Evolutionary conservation across 768 basidiomycete species (phyloP), one percentile per base, ranked within the genome.

Genomic region (Boletus rex-veris): DNA sequence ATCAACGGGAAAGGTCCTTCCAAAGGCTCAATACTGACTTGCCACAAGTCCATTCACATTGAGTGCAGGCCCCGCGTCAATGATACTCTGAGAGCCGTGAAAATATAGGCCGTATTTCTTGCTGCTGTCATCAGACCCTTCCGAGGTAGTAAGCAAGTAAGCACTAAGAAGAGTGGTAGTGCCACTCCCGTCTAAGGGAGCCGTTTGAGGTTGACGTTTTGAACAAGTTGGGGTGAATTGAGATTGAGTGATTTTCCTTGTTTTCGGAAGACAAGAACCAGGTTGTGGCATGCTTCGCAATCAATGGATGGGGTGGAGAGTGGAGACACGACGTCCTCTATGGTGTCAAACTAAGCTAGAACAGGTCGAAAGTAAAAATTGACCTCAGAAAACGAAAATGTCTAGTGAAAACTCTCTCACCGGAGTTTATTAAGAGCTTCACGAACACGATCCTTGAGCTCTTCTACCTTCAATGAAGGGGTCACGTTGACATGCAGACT

Each of bases 1-100:
- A 21, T 66, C 65, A 6, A 58, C 53, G 1, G 67, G 59, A 26
- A 16, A 67, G 62, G 39, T 67, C 58, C n/a, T 53, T 58, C 65
- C 65, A 65, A 57, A 35, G 44, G 54, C 1, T 54, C 39, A 7
- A 58, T 50, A 8, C 0, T 28, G 33, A 64, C 6, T 51, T 42
- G 4, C 39, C 47, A 10, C 59, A 61, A 2, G 64, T 61, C 62
- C 67, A 66, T 48, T 55, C 57, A 26, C 51, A 18, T 55, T 55
- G 18, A 69, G 31, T 7, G 47, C 50, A 19, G 67, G 67, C 5
- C 58, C 59, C 0, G 49, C 66, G 6, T 67, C 66, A 16, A 67
- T 47, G 45, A 67, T 57, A 16, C 43, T 12, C 43, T 69, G 66
- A 4, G 65, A 12, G 0, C 56, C 52, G 12, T 67, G 67, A 36